Percentiles rank a stretch among this genome's conserved stretches.
Conservation (phyloP, 2,329 filamentous ascomycete species). For the Botryotinia globosa region DNA sequence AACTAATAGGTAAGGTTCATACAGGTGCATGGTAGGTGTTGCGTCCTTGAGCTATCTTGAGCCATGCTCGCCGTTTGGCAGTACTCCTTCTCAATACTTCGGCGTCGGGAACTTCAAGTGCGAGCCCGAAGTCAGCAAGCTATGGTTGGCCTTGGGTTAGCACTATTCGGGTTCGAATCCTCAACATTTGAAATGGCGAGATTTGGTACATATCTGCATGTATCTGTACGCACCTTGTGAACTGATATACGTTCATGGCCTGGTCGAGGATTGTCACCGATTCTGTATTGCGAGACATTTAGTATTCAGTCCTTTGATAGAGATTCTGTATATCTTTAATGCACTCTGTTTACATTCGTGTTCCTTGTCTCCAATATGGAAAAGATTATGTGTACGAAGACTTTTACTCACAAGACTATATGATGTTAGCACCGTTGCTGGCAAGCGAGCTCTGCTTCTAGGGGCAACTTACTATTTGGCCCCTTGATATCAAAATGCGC, state of each 20-base stretch:
- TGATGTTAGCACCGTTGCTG: background rate
- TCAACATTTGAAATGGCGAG: background rate
- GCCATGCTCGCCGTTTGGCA: background rate
- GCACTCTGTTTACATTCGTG: background rate
- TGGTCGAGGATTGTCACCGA: background rate
- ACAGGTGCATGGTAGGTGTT: constrained; percentile 8
- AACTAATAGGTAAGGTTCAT: background rate
- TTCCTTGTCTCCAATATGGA: background rate
- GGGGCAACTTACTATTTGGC: background rate
- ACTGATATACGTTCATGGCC: constrained; percentile 2
- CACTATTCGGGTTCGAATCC: background rate
- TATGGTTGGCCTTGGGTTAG: background rate
- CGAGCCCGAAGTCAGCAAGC: constrained; percentile 13
- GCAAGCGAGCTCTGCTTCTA: background rate
- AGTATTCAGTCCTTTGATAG: background rate
- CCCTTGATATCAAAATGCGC: constrained; percentile 11
- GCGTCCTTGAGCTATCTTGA: background rate
- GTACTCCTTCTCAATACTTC: background rate
- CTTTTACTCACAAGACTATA: constrained; percentile 7
- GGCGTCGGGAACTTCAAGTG: background rate
- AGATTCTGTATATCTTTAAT: background rate
- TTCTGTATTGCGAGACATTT: background rate
- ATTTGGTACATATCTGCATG: background rate
- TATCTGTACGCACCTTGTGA: background rate
- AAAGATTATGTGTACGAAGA: background rate